Base-by-base conservation (phyloP, 2,329 filamentous ascomycete species). In the Colletotrichum limetticola region DNA sequence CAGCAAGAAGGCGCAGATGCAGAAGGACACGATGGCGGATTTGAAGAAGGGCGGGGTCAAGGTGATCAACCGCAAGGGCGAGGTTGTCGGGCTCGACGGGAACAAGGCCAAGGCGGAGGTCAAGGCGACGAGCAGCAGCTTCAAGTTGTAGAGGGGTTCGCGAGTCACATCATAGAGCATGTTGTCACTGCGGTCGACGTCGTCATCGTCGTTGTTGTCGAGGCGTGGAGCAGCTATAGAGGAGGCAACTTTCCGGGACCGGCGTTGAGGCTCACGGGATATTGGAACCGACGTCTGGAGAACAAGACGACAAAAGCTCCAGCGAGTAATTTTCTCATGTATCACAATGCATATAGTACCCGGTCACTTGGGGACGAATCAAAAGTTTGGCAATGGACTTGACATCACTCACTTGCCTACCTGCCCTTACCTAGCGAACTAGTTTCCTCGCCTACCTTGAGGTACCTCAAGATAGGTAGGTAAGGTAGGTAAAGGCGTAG, bases 31-130 rank as follows among this genome's bases (percentile, higher is more conserved):
- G 53, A 80, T 94, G 67, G 90, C 90, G 1, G 90, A 92, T 70
- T 85, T 96, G 79, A 94, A 93, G 86, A 94, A 93, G 88, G 95
- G 94, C 65, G 94, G 94, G 73, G 96, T 98, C 77, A 96, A 93
- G 87, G 90, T 98, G 73, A 97, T 98, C 84, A 95, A 95, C 75
- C 94, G 93, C 84, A 95, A 94, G 86, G 96, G 96, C 65, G 92
- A 95, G 82, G 85, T 98, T 67, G 92, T 92, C 22, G 93, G 97
- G 83, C 89, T 98, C 42, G 91, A 97, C 77, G 95, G 95, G 35
- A 94, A 93, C 79, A 93, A 94, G 85, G 88, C 93, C 56, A 87
- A 87, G 81, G 86, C 83, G 57, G 83, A 82, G 46, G 87, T 85
- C 79, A 80, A 83, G n/a, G 80, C 83, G 55, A 87, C 86, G 62